These are phyloP conservation scores for Kwoniella sp. DNA, from an alignment of 768 basidiomycete genomes.

Conservation along the genomic window DNA sequence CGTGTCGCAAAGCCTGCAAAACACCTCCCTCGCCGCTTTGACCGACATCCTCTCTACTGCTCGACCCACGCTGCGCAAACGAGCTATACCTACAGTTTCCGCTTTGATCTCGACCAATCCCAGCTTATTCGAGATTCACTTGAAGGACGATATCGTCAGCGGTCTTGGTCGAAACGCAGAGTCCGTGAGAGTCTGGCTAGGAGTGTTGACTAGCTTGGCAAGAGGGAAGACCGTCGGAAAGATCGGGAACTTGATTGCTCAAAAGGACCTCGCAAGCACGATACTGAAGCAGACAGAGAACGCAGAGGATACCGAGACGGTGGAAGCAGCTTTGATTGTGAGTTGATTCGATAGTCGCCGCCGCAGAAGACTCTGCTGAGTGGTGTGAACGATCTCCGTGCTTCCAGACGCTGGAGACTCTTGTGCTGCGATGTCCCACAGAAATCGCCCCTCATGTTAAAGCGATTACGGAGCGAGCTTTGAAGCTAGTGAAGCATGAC, in stretches of 20 bases:
- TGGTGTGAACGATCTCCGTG: too few relatives aligned
- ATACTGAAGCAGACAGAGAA: slow-evolving; percentile 39
- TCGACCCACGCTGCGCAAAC: slow-evolving; percentile 85
- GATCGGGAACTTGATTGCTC: slow-evolving; percentile 31
- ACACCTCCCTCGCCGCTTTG: slow-evolving; percentile 64
- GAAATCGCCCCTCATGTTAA: slow-evolving; percentile 75
- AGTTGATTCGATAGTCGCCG: slow-evolving; percentile 8
- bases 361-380: too few relatives aligned
- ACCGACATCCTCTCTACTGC: slow-evolving; percentile 71
- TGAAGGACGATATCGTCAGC: slow-evolving; percentile 62
- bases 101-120: slow-evolving; percentile 76
- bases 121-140: slow-evolving; percentile 65
- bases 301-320: slow-evolving; percentile 43
- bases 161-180: slow-evolving; percentile 35
- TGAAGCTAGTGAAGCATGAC: slow-evolving; percentile 85
- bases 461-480: slow-evolving; percentile 70
- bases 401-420: slow-evolving; percentile 74
- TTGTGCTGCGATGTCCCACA: slow-evolving; percentile 78
- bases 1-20: slow-evolving; percentile 32
- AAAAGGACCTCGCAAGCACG: slow-evolving; percentile 27
- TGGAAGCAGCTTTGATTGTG: slow-evolving; percentile 45
- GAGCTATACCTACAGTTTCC: slow-evolving; percentile 77
- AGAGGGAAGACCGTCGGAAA: slow-evolving; percentile 62
- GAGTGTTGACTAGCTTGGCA: slow-evolving; percentile 66
- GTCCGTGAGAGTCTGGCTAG: slow-evolving; percentile 62